Evolutionary conservation across 257 asterid species (phyloP), one percentile per base, ranked within the genome.

Genomic region (Nicotiana noctiflora): DNA sequence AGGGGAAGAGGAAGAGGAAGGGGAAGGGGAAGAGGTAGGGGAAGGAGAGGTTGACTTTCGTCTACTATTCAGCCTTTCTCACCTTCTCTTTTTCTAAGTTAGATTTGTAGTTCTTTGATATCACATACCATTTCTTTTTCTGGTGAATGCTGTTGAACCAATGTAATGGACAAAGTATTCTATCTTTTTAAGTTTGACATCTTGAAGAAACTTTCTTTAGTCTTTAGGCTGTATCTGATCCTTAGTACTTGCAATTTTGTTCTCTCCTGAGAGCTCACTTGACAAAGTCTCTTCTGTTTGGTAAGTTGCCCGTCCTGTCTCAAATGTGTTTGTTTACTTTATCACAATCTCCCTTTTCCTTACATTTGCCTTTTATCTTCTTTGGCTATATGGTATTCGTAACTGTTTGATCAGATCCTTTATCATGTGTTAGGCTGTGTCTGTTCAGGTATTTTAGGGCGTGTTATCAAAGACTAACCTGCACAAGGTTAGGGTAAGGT

Each of bases 1-100:
- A 84, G 87, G 44, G 93, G 94, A 3, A 83, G 91, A n/a, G 93
- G 97, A 44, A 80, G 93, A 9, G 86, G 93, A 61, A 79, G 91
- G 37, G 86, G 92, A 37, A 83, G 92, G 70, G 81, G 90, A 70
- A 60, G 89, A 72, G 84, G 91, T 17, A 85, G 91, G 81, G 88
- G 90, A 13, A 72, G 78, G 56, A 87, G 90, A 84, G 80, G 83
- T 72, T 82, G 85, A 80, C 44, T 63, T 52, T 23, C 27, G 15
- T 40, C 57, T 17, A 78, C 52, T 37, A 6, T 74, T 85, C 53
- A 23, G 23, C 44, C 64, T 37, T 46, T 49, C 40, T 21, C 13
- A 14, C 15, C 4, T 70, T 7, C 23, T 23, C 34, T 23, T 23
- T 68, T 46, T 44, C 57, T 21, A 44, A 6, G 21, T 44, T 19